Evolutionary conservation across 2,329 filamentous ascomycete species (phyloP), one percentile per base, ranked within the genome.

Genomic region (Colletotrichum somersetense): DNA sequence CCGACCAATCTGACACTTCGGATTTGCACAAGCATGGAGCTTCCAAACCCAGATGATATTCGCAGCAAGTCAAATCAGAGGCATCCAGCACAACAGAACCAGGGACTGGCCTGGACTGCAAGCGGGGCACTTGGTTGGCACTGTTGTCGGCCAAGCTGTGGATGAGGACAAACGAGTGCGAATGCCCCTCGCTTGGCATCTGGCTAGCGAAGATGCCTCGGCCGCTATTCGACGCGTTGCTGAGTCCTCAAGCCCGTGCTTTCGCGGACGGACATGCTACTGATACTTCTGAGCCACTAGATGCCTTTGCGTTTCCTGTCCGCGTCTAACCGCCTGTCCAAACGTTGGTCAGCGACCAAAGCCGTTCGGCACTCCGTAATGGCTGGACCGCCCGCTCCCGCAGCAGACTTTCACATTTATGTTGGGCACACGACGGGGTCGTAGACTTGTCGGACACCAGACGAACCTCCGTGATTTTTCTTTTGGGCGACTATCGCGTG

Each of bases 161-260:
- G 20, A 30, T 16, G 14, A 57, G 16, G 20, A 12, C 55, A 61
- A 72, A 64, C 70, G 70, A 72, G 70, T 72, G 70, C 70, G 70
- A 65, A 48, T 20, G 10, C 26, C 23, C 2, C 20, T 23, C n/a
- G n/a, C 30, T 30, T 56, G 5, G 8, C 20, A 35, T 14, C 18
- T 5, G 40, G 23, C 26, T 3, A 30, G 30, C 30, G 2, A 20
- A 44, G 26, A 64, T 69, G 59, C 66, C 69, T 63, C 69, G 66
- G 69, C 44, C 38, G 55, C 46, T n/a, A 40, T n/a, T 52, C n/a
- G 63, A 20, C 7, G 40, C 18, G 16, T 50, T 56, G 18, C 23
- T 42, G 20, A 6, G 26, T 33, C 20, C 23, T 23, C 5, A 12
- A 26, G 61, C 35, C 46, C 61, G 61, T 62, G 61, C 46, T 33